These are phyloP conservation scores for Jacaranda copaia DNA, from an alignment of 257 asterid genomes.

Conservation along the genomic window DNA sequence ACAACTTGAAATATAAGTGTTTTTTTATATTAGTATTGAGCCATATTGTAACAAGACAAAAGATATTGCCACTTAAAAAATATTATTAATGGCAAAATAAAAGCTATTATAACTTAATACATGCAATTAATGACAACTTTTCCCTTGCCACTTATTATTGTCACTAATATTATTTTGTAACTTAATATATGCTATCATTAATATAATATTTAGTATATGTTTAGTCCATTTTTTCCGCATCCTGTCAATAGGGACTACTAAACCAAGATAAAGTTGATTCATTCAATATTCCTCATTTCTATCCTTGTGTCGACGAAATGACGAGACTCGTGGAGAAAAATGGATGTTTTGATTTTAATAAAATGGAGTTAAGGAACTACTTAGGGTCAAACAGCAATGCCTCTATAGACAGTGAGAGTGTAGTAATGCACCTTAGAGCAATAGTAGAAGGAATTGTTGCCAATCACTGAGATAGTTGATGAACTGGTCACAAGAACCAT, in stretches of 20 bases:
- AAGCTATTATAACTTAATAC: no score
- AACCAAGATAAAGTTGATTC: conserved; percentile 40
- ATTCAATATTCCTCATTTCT: conserved; percentile 47
- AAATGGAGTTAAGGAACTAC: conserved; percentile 31
- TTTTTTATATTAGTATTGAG: no score
- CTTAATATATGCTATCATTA: no score
- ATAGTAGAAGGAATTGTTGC: conserved; percentile 18
- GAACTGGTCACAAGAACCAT: conserved; percentile 30
- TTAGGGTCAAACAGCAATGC: not conserved
- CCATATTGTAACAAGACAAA: no score
- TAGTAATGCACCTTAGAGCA: conserved; percentile 42
- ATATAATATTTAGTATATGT: no score
- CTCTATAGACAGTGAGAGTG: conserved; percentile 34
- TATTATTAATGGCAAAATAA: no score
- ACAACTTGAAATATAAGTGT: no score
- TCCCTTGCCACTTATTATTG: no score
- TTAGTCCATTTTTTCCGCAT: no score
- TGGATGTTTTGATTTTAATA: conserved; percentile 36
- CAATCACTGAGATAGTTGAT: conserved; percentile 30
- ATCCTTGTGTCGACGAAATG: conserved; percentile 37
- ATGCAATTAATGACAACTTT: no score
- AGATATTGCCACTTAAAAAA: no score
- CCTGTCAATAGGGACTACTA: conserved; percentile 39
- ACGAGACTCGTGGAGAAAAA: conserved; percentile 21
- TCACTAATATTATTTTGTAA: no score